Conservation (phyloP, 495 filamentous ascomycete genomes). For the Astrothelium subdiscretum region DNA sequence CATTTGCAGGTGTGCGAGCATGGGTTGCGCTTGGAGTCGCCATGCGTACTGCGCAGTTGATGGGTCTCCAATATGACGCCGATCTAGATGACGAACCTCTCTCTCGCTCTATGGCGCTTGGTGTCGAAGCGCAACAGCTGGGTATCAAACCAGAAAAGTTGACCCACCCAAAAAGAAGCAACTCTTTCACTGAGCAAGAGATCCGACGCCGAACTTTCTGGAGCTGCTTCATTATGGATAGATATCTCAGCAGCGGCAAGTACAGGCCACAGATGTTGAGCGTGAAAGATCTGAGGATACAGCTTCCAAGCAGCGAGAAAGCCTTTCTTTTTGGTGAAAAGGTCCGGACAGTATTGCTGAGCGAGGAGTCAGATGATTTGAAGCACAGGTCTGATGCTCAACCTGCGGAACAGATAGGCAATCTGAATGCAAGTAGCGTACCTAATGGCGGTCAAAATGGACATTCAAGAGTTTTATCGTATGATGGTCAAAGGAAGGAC, state of each 20-base stretch:
- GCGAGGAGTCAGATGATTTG: conserved; percentile 18
- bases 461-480: conserved; percentile 28
- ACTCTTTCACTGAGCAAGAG: conserved; percentile 59
- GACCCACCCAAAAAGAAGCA: conserved; percentile 11
- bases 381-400: conserved; percentile 15
- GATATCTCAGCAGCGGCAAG: conserved; percentile 65
- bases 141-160: conserved; percentile 27
- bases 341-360: conserved; percentile 32
- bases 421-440: neutral
- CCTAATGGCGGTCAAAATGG: conserved; percentile 28
- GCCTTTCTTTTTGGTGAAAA: conserved; percentile 58
- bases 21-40: conserved; percentile 72
- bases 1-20: conserved; percentile 39
- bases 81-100: conserved; percentile 39
- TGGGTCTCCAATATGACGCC: conserved; percentile 56
- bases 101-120: conserved; percentile 31
- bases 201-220: conserved; percentile 74
- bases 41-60: conserved; percentile 59
- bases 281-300: conserved; percentile 54
- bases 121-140: conserved; percentile 34
- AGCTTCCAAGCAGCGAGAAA: conserved; percentile 54
- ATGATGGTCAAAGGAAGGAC: conserved; percentile 19
- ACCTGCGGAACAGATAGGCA: conserved; percentile 12
- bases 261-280: conserved; percentile 59
- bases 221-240: conserved; percentile 74